Percentiles rank a stretch among this genome's conserved stretches.
phyloP scores from a whole-genome alignment of 441 rosid genomes.

The Omphalea diandra region DNA sequence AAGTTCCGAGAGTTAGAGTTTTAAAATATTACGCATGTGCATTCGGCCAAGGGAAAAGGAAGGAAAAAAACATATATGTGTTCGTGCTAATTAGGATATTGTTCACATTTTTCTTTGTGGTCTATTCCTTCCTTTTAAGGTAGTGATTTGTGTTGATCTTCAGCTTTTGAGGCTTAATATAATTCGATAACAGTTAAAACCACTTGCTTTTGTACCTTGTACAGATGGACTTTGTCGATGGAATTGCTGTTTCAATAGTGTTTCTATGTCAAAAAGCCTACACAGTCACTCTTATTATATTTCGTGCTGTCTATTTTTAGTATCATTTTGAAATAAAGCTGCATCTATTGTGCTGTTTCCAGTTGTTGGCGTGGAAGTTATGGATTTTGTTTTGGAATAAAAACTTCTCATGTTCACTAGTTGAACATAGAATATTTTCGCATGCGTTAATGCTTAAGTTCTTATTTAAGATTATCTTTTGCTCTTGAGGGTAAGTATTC shows the following conservation, averaged over 20 bases:
- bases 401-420: too few species aligned
- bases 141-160: constrained; percentile 22
- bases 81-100: constrained; percentile 21
- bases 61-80: background rate
- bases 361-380: too few species aligned
- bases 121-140: constrained; percentile 12
- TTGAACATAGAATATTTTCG: constrained; percentile 1
- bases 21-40: constrained; percentile 31
- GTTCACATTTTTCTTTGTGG: constrained; percentile 16
- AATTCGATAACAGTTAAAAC: constrained; percentile 24
- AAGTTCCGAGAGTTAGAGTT: constrained; percentile 28
- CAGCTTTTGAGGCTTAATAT: constrained; percentile 30
- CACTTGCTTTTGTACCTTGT: constrained; percentile 24
- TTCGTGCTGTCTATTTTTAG: constrained; percentile 27
- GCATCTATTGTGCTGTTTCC: constrained; percentile 21
- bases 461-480: constrained; percentile 1
- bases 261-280: constrained; percentile 22
- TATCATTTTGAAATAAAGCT: constrained; percentile 25
- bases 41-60: constrained; percentile 1
- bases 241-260: constrained; percentile 22
- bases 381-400: too few species aligned
- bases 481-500: background rate
- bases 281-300: constrained; percentile 12
- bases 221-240: constrained; percentile 35
- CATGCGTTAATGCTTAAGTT: constrained; percentile 21